Conservation (phyloP, 2,329 filamentous ascomycete genomes). For the Fusarium domesticum region DNA sequence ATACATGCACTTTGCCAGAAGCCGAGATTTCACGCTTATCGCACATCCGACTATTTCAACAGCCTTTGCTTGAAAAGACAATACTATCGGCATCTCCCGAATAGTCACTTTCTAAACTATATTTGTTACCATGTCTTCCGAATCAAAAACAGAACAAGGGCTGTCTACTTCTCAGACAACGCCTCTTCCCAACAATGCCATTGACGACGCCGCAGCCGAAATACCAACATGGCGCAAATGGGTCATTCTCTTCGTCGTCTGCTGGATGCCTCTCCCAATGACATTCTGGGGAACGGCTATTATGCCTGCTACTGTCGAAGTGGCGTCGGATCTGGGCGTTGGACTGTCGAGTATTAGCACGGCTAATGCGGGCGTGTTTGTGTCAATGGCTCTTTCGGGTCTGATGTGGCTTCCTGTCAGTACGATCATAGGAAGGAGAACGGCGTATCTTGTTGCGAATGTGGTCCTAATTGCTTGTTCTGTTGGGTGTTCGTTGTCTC, state of each 20-base stretch:
- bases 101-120: no score
- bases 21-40: no score
- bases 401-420: constrained; percentile 27
- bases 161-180: constrained; percentile 1
- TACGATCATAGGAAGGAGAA: constrained; percentile 23
- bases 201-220: constrained; percentile 22
- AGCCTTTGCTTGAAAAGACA: no score
- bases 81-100: no score
- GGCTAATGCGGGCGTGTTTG: constrained; percentile 25
- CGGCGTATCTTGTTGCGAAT: constrained; percentile 27
- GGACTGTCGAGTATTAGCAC: constrained; percentile 18
- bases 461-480: constrained; percentile 20
- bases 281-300: constrained; percentile 29
- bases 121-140: no score
- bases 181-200: constrained; percentile 8
- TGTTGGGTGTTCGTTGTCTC: constrained; percentile 19
- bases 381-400: constrained; percentile 23
- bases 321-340: constrained; percentile 16
- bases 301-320: constrained; percentile 23
- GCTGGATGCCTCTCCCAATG: constrained; percentile 30
- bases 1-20: no score
- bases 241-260: constrained; percentile 29
- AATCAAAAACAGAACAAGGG: constrained; percentile 10
- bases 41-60: no score
- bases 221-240: constrained; percentile 27